phyloP scores from a whole-genome alignment of 2,329 filamentous ascomycete genomes.

The Alternaria solani region DNA sequence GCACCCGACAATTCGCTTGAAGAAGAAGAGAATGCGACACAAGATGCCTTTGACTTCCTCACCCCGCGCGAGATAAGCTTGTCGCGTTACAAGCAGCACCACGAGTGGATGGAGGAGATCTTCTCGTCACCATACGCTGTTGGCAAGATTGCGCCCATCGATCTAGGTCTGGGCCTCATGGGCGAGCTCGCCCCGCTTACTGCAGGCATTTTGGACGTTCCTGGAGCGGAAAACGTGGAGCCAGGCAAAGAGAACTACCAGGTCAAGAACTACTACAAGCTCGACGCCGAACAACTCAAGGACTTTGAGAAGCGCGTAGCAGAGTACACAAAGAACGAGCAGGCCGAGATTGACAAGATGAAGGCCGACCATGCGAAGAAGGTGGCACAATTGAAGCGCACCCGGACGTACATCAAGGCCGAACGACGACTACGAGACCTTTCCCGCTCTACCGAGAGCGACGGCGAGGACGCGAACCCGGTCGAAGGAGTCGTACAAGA shows the following conservation, averaged over 20 bases:
- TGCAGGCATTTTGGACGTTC: conserved; percentile 79
- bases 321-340: conserved; percentile 74
- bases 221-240: conserved; percentile 43
- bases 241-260: conserved; percentile 36
- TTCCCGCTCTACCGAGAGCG: conserved; percentile 53
- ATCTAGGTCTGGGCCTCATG: conserved; percentile 79
- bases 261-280: conserved; percentile 67
- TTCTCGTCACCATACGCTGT: conserved; percentile 89
- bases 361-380: conserved; percentile 78
- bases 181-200: conserved; percentile 85
- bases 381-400: conserved; percentile 76
- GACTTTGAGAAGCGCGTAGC: conserved; percentile 83
- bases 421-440: conserved; percentile 78
- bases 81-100: conserved; percentile 88
- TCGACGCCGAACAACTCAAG: conserved; percentile 79
- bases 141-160: conserved; percentile 83
- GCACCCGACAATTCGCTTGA: conserved; percentile 66
- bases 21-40: conserved; percentile 87
- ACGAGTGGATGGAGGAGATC: conserved; percentile 99
- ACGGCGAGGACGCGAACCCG: conserved; percentile 51
- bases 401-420: conserved; percentile 73
- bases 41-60: conserved; percentile 88
- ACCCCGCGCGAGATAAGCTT: conserved; percentile 90
- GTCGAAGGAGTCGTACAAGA: conserved; percentile 78
- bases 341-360: conserved; percentile 84